Evolutionary conservation across 164 flowering plant species (phyloP), one percentile per base, ranked within the genome.

Genomic region (Akebia trifoliata): DNA sequence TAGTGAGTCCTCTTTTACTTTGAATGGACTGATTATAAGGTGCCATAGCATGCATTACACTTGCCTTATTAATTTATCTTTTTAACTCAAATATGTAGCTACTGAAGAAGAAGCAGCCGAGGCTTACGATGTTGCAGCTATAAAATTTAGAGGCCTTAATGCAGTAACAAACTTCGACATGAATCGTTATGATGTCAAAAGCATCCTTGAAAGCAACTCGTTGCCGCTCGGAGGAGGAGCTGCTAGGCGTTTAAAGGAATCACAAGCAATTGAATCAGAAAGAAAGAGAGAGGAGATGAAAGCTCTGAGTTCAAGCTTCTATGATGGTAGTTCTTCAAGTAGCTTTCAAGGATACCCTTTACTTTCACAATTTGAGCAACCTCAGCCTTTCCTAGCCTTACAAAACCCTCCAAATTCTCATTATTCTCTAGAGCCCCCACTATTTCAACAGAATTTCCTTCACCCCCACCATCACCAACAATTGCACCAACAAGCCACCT

Each of bases 51-150:
- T 54, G 6, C 8, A 25, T 2, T 38, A 10, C 43, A 26, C 22
- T 18, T 2, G 22, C 3, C 17, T 1, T 44, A 1, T 20, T 5
- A n/a, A 3, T 26, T 29, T 22, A 35, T 14, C 32, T 26, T 14
- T 8, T 6, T 26, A 1, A 6, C 14, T 9, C 1, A 6, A 6
- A 17, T 68, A 39, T 38, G 0, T 34, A 90, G 97, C 88, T 64
- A 91, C 96, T 6, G 94, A 91, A 71, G 97, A 91, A 58, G 97
- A 91, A 76, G 97, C 97, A 45, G 97, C 97, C 1, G 97, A 91
- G 63, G 97, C 96, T 2, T 91, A 91, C 52, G 97, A 91, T 77
- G 82, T 91, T 15, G 97, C 97, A 11, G 97, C 96, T 8, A 91
- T 91, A 1, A 91, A 86, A 57, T 91, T 91, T 72, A 73, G 96